A percentile compares a stretch with the other conserved stretches of the same genome.
Conservation (phyloP, 1,284 basidiomycete species). For the Sanghuangporus sanghuang region DNA sequence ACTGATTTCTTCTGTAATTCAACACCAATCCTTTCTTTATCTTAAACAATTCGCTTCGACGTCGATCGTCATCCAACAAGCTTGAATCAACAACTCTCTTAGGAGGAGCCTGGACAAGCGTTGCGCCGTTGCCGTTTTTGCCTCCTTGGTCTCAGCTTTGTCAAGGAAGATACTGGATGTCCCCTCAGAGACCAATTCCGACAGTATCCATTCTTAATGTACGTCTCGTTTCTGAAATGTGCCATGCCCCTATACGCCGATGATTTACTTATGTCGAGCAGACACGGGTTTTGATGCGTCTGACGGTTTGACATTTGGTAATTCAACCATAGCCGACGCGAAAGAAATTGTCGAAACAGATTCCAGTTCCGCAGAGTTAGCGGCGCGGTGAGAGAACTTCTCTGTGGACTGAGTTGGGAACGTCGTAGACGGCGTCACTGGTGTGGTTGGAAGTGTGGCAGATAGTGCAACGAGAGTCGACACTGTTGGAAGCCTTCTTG, state of each 20-base stretch:
- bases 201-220: background rate
- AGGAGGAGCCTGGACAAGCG: background rate
- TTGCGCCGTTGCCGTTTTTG: background rate
- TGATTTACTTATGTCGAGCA: background rate
- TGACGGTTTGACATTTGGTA: background rate
- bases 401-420: background rate
- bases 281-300: background rate
- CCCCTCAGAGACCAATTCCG: slow-evolving; percentile 13
- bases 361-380: background rate
- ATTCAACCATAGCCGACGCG: background rate
- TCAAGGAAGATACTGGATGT: slow-evolving; percentile 23
- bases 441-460: background rate
- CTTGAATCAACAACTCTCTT: background rate
- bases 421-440: slow-evolving; percentile 8
- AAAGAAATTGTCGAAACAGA: background rate
- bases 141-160: slow-evolving; percentile 19
- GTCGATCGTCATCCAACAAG: background rate
- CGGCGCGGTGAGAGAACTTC: background rate
- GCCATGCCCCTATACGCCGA: background rate
- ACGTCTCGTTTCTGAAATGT: background rate
- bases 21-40: too few species aligned
- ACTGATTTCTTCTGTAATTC: too few species aligned
- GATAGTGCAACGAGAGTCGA: background rate
- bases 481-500: background rate
- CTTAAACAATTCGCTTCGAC: background rate